Evolutionary conservation across 345 rosid genomes (phyloP), one percentile per base, ranked within the genome.

Genomic region (Ceriops decandra): DNA sequence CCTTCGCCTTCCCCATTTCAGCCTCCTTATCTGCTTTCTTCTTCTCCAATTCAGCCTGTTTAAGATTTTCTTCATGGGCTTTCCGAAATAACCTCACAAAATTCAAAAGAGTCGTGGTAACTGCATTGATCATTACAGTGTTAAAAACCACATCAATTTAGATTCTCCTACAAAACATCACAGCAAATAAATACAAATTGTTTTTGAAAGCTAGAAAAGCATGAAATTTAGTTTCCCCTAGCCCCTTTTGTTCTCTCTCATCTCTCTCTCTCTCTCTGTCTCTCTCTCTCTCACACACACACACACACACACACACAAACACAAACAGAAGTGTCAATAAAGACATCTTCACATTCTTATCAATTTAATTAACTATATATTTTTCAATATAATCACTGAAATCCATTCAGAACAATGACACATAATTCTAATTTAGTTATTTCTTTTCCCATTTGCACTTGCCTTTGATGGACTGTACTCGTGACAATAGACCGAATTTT

Each of bases 21-120:
- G 97, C 96, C 78, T 95, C 99, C 72, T 95, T 90, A 19, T 82
- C 87, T 27, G 90, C 92, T 82, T 92, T 92, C 84, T 92, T 95
- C 86, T 75, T 95, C 77, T 92, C 98, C 79, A 86, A 56, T 81
- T 95, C 99, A 9, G 82, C 92, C 82, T 88, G 93, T 72, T 95
- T 95, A 69, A 81, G 10, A 68, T 92, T 95, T 79, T 95, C 99
- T 69, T 95, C 98, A 60, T 92, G 98, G 60, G 99, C 95, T 86
- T 82, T 90, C 68, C 90, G 90, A 57, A 95, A 95, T 82, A 92
- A 73, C 76, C 83, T 85, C 82, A 85, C 88, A 79, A 95, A 95
- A 75, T 85, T 95, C 69, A 88, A 77, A 60, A 95, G 88, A 46
- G 98, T 95, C 15, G 93, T 83, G 60, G 82, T 88, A 75, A 95